phyloP scores from a whole-genome alignment of 805 yeast species.

The Schwanniomyces pseudopolymorphus region DNA sequence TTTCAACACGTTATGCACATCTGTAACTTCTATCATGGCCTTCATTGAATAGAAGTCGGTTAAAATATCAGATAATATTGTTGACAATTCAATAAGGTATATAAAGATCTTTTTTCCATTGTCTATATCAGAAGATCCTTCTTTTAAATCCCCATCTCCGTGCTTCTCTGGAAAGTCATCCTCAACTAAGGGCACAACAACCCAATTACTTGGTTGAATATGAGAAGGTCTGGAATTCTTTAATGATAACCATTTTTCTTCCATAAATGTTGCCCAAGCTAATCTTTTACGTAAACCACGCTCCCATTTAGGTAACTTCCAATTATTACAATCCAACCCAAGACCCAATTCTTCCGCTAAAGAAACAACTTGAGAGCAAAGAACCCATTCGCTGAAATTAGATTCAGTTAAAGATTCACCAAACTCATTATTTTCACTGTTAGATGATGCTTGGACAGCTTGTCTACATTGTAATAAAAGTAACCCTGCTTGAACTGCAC shows the following conservation, averaged over 20 bases:
- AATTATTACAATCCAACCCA: slow-evolving; percentile 83
- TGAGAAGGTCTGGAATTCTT: slow-evolving; percentile 86
- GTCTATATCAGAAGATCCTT: slow-evolving; percentile 66
- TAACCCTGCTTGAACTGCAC: slow-evolving; percentile 89
- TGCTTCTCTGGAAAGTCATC: slow-evolving; percentile 81
- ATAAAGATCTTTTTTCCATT: slow-evolving; percentile 69
- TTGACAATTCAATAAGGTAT: slow-evolving; percentile 63
- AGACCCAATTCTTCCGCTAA: slow-evolving; percentile 88
- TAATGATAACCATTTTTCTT: slow-evolving; percentile 87
- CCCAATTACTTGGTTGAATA: slow-evolving; percentile 73
- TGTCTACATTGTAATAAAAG: slow-evolving; percentile 67
- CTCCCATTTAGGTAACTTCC: slow-evolving; percentile 97
- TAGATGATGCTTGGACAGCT: slow-evolving; percentile 20
- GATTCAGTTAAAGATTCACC: slow-evolving; percentile 20
- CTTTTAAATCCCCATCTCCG: slow-evolving; percentile 49
- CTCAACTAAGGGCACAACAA: slow-evolving; percentile 62
- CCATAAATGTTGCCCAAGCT: slow-evolving; percentile 94
- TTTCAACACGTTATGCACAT: slow-evolving; percentile 67
- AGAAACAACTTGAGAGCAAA: slow-evolving; percentile 84
- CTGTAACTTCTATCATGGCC: slow-evolving; percentile 55
- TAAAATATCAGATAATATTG: slow-evolving; percentile 69
- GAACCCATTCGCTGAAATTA: slow-evolving; percentile 73
- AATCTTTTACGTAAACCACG: slow-evolving; percentile 80
- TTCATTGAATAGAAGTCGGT: slow-evolving; percentile 70
- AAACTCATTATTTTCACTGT: slow-evolving; percentile 5